Evolutionary conservation across 768 basidiomycete species (phyloP).

Genomic region (Asterophora parasitica): DNA sequence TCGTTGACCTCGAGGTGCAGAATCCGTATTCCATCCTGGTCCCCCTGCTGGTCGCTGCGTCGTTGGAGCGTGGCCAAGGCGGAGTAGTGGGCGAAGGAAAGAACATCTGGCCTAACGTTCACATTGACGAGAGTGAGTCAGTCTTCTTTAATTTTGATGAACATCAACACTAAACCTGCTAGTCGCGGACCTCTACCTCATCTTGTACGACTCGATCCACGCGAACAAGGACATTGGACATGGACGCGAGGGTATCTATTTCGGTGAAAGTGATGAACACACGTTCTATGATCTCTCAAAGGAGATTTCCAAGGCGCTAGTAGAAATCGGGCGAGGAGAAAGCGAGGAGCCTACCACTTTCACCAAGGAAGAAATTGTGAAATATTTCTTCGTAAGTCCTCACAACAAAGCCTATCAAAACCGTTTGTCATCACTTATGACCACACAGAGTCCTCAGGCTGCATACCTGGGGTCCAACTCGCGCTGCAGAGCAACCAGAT

Average conservation of each 20-base stretch:
- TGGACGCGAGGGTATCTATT: constrained; percentile 50
- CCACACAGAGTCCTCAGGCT: constrained; percentile 25
- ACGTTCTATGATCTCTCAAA: constrained; percentile 36
- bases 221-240: constrained; percentile 29
- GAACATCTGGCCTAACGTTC: constrained; percentile 56
- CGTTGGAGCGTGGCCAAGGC: constrained; percentile 42
- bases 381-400: constrained; percentile 31
- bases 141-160: neutral
- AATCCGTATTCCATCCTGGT: constrained; percentile 52
- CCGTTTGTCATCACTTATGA: neutral
- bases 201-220: constrained; percentile 35
- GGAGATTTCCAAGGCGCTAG: constrained; percentile 34
- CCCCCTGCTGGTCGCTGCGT: constrained; percentile 39
- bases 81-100: constrained; percentile 54
- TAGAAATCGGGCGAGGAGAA: constrained; percentile 31
- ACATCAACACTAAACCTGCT: neutral
- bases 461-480: constrained; percentile 35
- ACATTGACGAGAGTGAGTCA: constrained; percentile 49
- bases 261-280: constrained; percentile 48
- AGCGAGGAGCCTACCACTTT: constrained; percentile 40
- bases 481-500: constrained; percentile 32
- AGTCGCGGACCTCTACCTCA: constrained; percentile 30
- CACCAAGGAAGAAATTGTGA: constrained; percentile 39
- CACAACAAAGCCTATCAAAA: neutral
- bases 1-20: constrained; percentile 48